These are phyloP conservation scores for Penicillium frequentans DNA, from an alignment of 2,329 filamentous ascomycete genomes.

Conservation along the genomic window DNA sequence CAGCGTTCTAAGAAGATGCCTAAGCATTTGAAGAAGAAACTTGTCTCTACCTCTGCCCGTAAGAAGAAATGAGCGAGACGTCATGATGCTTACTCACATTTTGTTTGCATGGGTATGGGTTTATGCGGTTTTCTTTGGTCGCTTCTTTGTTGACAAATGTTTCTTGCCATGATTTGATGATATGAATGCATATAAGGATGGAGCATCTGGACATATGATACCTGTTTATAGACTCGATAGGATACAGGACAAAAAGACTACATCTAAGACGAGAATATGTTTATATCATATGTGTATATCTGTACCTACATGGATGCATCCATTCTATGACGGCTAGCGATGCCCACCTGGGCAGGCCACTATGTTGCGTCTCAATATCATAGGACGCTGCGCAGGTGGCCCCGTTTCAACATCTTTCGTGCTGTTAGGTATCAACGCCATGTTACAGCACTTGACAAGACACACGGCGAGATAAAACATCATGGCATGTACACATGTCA, in stretches of 20 bases:
- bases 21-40: conserved; percentile 83
- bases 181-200: conserved; percentile 26
- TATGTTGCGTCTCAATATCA: too few relatives aligned
- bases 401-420: too few relatives aligned
- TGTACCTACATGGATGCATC: neutral
- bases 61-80: conserved; percentile 36
- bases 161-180: conserved; percentile 32
- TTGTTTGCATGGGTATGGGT: conserved; percentile 14
- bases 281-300: neutral
- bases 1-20: conserved; percentile 94
- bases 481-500: too few relatives aligned
- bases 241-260: conserved; percentile 9
- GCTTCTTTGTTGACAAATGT: conserved; percentile 9
- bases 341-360: too few relatives aligned
- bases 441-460: too few relatives aligned
- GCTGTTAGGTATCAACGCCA: too few relatives aligned
- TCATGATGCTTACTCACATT: conserved; percentile 9
- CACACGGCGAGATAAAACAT: too few relatives aligned
- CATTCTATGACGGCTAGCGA: neutral
- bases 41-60: conserved; percentile 30
- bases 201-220: conserved; percentile 30
- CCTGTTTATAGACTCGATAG: conserved; percentile 24
- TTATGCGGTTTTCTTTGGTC: conserved; percentile 12
- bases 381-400: too few relatives aligned
- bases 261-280: neutral